Percentiles rank a stretch among this genome's conserved stretches.
Evolutionary conservation across 1,139 yeast genomes (phyloP).

Genomic region (Sugiyamaella grinbergsii): DNA sequence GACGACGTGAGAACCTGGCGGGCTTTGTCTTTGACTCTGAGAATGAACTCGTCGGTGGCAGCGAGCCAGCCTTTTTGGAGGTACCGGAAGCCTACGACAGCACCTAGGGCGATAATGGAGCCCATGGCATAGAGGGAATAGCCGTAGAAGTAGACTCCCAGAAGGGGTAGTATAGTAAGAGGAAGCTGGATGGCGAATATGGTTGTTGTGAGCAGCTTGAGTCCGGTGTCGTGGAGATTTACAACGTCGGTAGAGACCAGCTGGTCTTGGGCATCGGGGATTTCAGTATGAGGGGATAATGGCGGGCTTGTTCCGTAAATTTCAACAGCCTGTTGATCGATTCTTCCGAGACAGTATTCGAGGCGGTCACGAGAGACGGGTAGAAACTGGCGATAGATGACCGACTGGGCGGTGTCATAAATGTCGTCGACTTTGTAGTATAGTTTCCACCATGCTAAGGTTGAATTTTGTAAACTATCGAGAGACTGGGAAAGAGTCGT

Average conservation of each 20-base stretch:
- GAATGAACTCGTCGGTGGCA: constrained; percentile 35
- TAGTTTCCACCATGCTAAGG: constrained; percentile 45
- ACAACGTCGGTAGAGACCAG: constrained; percentile 29
- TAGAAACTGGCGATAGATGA: constrained; percentile 32
- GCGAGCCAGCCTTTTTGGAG: constrained; percentile 43
- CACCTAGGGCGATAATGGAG: constrained; percentile 44
- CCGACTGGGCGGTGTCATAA: constrained; percentile 32
- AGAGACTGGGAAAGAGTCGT: constrained; percentile 36
- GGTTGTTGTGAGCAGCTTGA: constrained; percentile 35
- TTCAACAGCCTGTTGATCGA: constrained; percentile 38
- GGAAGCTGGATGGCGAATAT: constrained; percentile 44
- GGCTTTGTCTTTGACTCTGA: constrained; percentile 36
- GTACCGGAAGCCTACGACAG: constrained; percentile 41
- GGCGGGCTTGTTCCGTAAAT: constrained; percentile 27
- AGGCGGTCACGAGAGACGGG: constrained; percentile 38
- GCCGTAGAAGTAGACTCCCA: constrained; percentile 41
- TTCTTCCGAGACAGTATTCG: constrained; percentile 41
- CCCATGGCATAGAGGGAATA: constrained; percentile 43
- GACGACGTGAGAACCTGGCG: constrained; percentile 26
- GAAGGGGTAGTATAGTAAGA: constrained; percentile 36
- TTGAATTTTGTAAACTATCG: constrained; percentile 28
- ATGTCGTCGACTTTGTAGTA: constrained; percentile 45
- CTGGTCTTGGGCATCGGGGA: constrained; percentile 22
- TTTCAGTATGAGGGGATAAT: constrained; percentile 21
- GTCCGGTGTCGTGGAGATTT: constrained; percentile 38